These are phyloP conservation scores for Calocybe gangraenosa DNA, from an alignment of 768 basidiomycete genomes.

Conservation along the genomic window DNA sequence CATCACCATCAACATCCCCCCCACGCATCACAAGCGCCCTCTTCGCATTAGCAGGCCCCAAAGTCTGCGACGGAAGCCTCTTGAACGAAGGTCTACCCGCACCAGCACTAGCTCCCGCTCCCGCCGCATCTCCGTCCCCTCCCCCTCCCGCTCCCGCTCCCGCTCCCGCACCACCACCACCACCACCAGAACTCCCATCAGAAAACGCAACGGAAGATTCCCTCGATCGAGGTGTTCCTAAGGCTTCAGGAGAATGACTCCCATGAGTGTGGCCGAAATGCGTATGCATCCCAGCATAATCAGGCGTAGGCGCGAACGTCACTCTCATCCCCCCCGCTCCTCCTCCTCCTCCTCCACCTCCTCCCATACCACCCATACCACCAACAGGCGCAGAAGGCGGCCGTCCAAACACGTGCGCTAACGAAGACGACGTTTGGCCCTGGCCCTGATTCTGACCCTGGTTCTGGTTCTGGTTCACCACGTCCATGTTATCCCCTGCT, in stretches of 20 bases:
- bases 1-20: constrained; percentile 9
- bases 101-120: too few species aligned
- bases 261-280: constrained; percentile 17
- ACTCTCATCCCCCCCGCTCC: constrained; percentile 20
- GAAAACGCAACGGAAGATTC: too few species aligned
- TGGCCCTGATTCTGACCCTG: constrained; percentile 3
- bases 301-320: too few species aligned
- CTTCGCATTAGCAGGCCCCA: constrained; percentile 60
- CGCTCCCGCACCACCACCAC: constrained; percentile 4
- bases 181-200: too few species aligned
- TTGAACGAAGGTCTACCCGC: constrained; percentile 61
- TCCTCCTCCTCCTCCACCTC: constrained; percentile 12
- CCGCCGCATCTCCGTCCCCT: not conserved
- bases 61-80: constrained; percentile 65
- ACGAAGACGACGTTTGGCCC: not conserved
- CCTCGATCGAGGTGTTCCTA: too few species aligned
- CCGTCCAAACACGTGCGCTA: not conserved
- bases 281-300: too few species aligned
- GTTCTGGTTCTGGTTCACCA: not conserved
- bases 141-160: too few species aligned
- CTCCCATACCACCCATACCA: too few species aligned
- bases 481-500: too few species aligned
- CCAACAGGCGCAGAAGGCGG: not conserved
- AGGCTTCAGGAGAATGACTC: too few species aligned
- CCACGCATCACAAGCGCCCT: constrained; percentile 38